Evolutionary conservation across 495 filamentous ascomycete species (phyloP).

Genomic region (Xylaria scruposa): DNA sequence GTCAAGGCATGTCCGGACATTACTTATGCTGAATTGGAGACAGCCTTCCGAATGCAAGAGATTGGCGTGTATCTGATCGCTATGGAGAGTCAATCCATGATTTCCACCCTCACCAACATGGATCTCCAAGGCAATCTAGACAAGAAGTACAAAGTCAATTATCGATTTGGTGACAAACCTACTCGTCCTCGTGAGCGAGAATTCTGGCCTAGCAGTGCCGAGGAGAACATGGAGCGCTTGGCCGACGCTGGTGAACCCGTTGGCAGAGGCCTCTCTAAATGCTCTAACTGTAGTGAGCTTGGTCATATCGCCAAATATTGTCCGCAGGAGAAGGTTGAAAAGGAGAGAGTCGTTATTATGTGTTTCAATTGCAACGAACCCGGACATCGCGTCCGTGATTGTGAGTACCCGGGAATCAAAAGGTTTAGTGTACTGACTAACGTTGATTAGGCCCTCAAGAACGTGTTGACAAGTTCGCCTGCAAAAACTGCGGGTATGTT

Average conservation of each 20-base stretch:
- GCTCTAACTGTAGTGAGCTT: slow-evolving; percentile 73
- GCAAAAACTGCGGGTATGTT: slow-evolving; percentile 82
- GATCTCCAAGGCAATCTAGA: slow-evolving; percentile 82
- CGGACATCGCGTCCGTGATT: slow-evolving; percentile 76
- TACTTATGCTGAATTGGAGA: slow-evolving; percentile 75
- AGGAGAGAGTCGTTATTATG: slow-evolving; percentile 59
- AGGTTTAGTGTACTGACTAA: slow-evolving; percentile 32
- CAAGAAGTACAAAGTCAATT: slow-evolving; percentile 75
- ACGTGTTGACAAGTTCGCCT: slow-evolving; percentile 66
- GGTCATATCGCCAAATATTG: slow-evolving; percentile 76
- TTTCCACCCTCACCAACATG: slow-evolving; percentile 73
- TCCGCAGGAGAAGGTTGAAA: slow-evolving; percentile 63
- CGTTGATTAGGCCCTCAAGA: slow-evolving; percentile 51
- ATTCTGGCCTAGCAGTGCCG: slow-evolving; percentile 67
- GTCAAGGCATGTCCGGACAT: slow-evolving; percentile 71
- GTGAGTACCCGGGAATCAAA: slow-evolving; percentile 45
- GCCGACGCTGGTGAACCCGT: slow-evolving; percentile 72
- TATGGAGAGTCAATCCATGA: slow-evolving; percentile 66
- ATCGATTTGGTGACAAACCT: slow-evolving; percentile 68
- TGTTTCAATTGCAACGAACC: slow-evolving; percentile 77
- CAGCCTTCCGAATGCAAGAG: slow-evolving; percentile 68
- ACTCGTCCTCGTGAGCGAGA: slow-evolving; percentile 64
- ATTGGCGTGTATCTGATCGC: slow-evolving; percentile 78
- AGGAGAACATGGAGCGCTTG: slow-evolving; percentile 79
- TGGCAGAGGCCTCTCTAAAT: slow-evolving; percentile 70